A percentile compares a stretch with the other conserved stretches of the same genome.
Conservation (phyloP, 1,139 yeast genomes). For the Hansenula sp. region DNA sequence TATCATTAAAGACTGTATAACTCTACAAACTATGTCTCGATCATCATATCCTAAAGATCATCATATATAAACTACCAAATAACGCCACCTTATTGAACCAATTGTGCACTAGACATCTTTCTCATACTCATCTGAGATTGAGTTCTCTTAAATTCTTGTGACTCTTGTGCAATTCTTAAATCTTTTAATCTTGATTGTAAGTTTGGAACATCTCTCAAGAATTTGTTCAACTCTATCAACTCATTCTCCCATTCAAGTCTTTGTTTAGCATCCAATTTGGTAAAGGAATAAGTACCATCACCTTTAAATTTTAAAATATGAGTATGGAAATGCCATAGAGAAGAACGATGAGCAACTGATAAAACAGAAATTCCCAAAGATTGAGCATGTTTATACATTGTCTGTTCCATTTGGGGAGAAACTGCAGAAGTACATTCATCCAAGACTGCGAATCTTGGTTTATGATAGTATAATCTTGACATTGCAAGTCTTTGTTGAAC, state of each 20-base stretch:
- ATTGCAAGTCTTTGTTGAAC: constrained; percentile 92
- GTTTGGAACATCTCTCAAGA: constrained; percentile 56
- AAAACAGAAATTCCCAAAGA: constrained; percentile 74
- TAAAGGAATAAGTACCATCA: constrained; percentile 70
- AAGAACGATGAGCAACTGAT: constrained; percentile 90
- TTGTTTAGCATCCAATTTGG: constrained; percentile 62
- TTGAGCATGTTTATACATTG: constrained; percentile 85
- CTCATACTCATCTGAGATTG: constrained; percentile 21
- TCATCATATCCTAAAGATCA: too few relatives aligned
- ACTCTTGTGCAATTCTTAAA: constrained; percentile 41
- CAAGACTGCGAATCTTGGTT: constrained; percentile 87
- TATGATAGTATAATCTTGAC: constrained; percentile 88
- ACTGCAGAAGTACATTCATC: constrained; percentile 97
- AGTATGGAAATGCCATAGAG: constrained; percentile 90
- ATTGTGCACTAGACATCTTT: constrained; percentile 3
- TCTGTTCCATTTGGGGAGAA: constrained; percentile 84
- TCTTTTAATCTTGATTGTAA: constrained; percentile 62
- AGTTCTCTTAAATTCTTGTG: constrained; percentile 22
- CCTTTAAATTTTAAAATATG: constrained; percentile 82
- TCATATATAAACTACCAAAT: not conserved
- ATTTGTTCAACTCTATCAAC: constrained; percentile 57
- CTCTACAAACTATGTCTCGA: too few relatives aligned
- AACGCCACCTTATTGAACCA: not conserved
- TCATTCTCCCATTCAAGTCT: constrained; percentile 71
- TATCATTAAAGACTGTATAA: too few relatives aligned